phyloP scores from a whole-genome alignment of 257 asterid genomes.

The Rubia yunnanensis region DNA sequence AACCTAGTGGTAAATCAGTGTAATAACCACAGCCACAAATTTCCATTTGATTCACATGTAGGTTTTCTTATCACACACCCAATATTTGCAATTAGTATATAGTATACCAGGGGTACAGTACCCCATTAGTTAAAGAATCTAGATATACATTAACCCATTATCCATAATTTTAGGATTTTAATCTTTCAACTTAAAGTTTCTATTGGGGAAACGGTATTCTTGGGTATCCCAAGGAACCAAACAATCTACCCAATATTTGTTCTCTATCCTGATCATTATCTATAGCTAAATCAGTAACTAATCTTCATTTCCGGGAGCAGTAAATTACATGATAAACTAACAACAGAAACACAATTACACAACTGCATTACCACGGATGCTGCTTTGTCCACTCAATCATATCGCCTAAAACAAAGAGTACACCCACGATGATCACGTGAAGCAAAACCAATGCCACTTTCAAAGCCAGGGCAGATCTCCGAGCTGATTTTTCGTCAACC shows the following conservation, averaged over 20 bases:
- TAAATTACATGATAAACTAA: neutral
- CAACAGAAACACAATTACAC: neutral
- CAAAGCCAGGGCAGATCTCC: conserved; percentile 69
- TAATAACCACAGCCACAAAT: neutral
- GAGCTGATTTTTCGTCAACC: conserved; percentile 29
- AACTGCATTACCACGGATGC: conserved; percentile 58
- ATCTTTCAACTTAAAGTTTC: too few relatives aligned
- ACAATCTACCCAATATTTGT: neutral
- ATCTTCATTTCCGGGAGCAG: neutral
- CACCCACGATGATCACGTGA: conserved; percentile 62
- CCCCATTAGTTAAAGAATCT: too few relatives aligned
- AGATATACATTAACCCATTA: too few relatives aligned
- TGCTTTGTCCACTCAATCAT: conserved; percentile 50
- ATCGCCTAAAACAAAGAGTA: conserved; percentile 44
- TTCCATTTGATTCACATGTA: neutral
- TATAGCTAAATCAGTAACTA: neutral
- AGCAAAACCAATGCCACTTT: conserved; percentile 68
- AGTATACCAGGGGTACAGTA: too few relatives aligned
- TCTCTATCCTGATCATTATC: neutral
- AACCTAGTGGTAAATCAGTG: neutral
- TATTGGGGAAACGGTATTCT: too few relatives aligned
- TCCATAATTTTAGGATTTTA: too few relatives aligned
- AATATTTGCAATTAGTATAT: too few relatives aligned
- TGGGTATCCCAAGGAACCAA: too few relatives aligned
- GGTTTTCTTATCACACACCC: neutral